Conservation (phyloP, 176 grass and related monocot genomes). For the Urochloa ruziziensis region DNA sequence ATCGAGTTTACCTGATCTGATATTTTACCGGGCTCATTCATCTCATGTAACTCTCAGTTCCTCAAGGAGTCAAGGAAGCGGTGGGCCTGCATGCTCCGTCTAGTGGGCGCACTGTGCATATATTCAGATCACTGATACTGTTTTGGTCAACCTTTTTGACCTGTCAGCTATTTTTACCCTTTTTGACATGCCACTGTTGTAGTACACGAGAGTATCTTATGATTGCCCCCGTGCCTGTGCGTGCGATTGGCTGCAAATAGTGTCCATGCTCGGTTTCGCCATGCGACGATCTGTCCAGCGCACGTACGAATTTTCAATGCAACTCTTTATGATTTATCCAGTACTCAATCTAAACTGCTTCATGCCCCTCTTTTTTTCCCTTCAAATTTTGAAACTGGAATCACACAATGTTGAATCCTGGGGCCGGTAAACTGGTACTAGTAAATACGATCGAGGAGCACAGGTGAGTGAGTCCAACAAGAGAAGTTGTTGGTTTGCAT, state of each 20-base stretch:
- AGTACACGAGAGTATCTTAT: not conserved
- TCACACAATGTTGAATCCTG: no score
- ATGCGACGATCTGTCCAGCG: not conserved
- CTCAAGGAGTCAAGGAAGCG: not conserved
- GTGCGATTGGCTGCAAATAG: not conserved
- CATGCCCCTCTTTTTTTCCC: no score
- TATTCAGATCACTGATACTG: not conserved
- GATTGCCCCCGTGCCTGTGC: not conserved
- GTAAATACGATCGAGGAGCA: no score
- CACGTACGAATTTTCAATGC: not conserved
- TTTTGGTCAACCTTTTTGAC: not conserved
- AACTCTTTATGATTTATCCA: not conserved
- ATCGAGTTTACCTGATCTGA: no score
- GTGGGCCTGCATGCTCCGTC: not conserved
- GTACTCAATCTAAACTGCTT: no score
- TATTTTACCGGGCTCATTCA: not conserved
- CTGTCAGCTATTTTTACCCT: constrained; percentile 7
- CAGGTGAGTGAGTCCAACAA: no score
- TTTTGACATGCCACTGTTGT: not conserved
- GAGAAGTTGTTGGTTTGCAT: not conserved
- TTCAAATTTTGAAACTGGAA: no score
- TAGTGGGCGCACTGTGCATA: not conserved
- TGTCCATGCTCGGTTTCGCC: not conserved
- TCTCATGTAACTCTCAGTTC: not conserved
- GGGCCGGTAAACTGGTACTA: no score